These are phyloP conservation scores for Calonectria pseudoturangicola DNA, from an alignment of 2,329 filamentous ascomycete species.

Conservation along the genomic window DNA sequence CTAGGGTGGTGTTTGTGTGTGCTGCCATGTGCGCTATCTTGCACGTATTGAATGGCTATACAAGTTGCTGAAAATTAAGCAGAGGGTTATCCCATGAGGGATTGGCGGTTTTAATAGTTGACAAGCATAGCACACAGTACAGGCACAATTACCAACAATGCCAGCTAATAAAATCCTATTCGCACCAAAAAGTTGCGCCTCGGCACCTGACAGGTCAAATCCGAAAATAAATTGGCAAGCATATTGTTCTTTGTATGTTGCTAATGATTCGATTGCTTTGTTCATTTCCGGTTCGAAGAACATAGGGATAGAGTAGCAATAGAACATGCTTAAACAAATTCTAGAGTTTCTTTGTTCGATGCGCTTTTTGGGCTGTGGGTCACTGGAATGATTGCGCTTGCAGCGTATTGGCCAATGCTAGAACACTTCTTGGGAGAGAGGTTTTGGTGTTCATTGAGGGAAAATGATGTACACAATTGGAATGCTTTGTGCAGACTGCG, in stretches of 20 bases:
- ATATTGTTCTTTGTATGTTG: background rate
- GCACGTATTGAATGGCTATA: no score
- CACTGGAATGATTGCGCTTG: background rate
- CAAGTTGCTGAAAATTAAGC: no score
- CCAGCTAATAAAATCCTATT: no score
- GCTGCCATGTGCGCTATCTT: background rate
- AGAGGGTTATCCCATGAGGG: no score
- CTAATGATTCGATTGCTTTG: background rate
- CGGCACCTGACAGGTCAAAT: no score
- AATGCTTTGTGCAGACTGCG: background rate
- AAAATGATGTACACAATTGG: background rate
- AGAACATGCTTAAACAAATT: background rate
- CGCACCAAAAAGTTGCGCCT: no score
- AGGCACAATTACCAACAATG: no score
- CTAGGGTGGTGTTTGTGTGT: fast-evolving
- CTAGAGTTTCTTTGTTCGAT: background rate
- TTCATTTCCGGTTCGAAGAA: background rate
- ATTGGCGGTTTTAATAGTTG: no score
- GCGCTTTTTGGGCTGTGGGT: background rate
- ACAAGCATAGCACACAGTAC: no score
- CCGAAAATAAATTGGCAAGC: no score
- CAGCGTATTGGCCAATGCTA: no score
- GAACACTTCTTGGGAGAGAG: no score
- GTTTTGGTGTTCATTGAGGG: background rate
- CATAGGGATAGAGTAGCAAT: background rate